Evolutionary conservation across 176 grass and related monocot genomes (phyloP).

Genomic region (Puya raimondii): DNA sequence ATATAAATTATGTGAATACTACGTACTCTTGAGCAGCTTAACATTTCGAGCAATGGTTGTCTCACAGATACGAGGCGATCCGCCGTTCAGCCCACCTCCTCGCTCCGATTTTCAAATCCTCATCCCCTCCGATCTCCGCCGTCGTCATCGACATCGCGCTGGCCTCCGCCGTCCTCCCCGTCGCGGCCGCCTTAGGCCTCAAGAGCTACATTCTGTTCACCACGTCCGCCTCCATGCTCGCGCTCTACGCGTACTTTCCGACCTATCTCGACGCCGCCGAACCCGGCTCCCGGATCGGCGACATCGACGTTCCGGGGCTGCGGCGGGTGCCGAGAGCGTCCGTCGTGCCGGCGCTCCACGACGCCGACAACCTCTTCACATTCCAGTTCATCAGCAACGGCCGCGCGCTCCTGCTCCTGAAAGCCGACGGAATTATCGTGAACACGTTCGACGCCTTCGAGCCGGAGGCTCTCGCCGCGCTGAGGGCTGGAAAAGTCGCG

Average conservation of each 20-base stretch:
- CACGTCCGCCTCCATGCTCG: constrained; percentile 52
- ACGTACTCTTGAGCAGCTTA: too few species aligned
- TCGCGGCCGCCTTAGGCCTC: constrained; percentile 21
- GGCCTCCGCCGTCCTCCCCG: constrained; percentile 24
- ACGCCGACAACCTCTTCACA: constrained; percentile 61
- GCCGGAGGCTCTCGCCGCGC: constrained; percentile 23
- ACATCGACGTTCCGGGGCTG: constrained; percentile 44
- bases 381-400: constrained; percentile 53
- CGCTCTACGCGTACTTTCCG: constrained; percentile 41
- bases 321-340: constrained; percentile 22
- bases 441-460: constrained; percentile 50
- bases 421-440: constrained; percentile 29
- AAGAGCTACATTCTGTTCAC: constrained; percentile 61
- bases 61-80: constrained; percentile 21
- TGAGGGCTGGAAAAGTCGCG: constrained; percentile 16
- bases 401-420: constrained; percentile 8
- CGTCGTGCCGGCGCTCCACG: constrained; percentile 35
- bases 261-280: constrained; percentile 26
- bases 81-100: constrained; percentile 42
- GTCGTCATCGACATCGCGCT: constrained; percentile 45
- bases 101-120: constrained; percentile 23
- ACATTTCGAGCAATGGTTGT: too few species aligned
- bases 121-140: constrained; percentile 24
- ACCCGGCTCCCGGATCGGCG: constrained; percentile 5
- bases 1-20: too few species aligned